phyloP scores from a whole-genome alignment of 225 moss, liverwort and hornwort genomes.

The Thuidium tamariscinum region DNA sequence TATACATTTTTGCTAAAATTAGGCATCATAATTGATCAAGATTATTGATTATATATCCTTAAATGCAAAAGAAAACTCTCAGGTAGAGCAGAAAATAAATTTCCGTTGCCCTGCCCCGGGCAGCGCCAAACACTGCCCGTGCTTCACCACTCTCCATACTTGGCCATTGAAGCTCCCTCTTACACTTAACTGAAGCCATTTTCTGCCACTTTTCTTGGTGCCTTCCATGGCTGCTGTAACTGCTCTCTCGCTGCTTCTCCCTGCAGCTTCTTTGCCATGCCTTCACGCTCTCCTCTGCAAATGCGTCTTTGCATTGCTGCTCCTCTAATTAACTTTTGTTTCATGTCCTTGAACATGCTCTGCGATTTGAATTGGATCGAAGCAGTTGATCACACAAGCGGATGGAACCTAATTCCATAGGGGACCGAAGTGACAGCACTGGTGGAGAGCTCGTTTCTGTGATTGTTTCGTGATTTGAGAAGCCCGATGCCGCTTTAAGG shows the following conservation, averaged over 20 bases:
- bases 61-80: not conserved
- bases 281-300: not conserved
- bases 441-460: not conserved
- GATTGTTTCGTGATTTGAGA: not conserved
- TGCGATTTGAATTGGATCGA: not conserved
- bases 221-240: conserved; percentile 32
- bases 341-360: not conserved
- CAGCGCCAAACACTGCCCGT: not conserved
- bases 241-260: conserved; percentile 12
- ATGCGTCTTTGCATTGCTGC: not conserved
- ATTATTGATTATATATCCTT: not conserved
- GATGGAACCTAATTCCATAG: not conserved
- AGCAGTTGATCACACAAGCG: not conserved
- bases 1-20: not conserved
- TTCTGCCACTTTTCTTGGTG: conserved; percentile 25
- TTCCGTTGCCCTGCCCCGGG: not conserved
- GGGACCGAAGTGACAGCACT: not conserved
- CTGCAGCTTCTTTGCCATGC: conserved; percentile 15
- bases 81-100: not conserved
- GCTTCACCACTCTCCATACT: not conserved
- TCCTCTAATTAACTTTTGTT: not conserved
- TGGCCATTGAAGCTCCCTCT: not conserved
- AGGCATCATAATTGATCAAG: not conserved
- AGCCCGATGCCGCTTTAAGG: not conserved
- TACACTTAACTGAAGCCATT: not conserved